phyloP scores from a whole-genome alignment of 805 yeast genomes.

The Saturnispora gosingensis region DNA sequence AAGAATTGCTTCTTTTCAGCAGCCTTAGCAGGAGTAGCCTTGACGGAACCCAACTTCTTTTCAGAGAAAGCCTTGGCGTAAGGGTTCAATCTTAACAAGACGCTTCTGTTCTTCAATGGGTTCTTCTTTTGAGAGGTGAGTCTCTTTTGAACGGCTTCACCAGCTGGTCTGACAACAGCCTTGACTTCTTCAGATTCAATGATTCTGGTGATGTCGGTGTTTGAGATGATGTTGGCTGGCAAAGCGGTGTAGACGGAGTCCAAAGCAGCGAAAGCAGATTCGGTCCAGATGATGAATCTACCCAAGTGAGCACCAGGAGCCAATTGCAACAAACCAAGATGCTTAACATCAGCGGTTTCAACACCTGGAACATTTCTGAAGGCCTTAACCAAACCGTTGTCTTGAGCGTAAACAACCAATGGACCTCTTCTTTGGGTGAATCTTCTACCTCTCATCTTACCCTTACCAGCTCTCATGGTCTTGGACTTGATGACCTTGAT shows the following conservation, averaged over 20 bases:
- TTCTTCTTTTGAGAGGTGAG: constrained; percentile 95
- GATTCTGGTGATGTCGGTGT: constrained; percentile 93
- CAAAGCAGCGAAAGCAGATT: constrained; percentile 92
- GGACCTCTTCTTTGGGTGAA: constrained; percentile 99
- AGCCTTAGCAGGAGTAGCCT: constrained; percentile 52
- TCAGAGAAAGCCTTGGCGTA: constrained; percentile 96
- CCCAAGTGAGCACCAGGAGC: constrained; percentile 99
- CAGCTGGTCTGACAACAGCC: constrained; percentile 94
- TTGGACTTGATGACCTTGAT: constrained; percentile 96
- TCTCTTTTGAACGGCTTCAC: constrained; percentile 89
- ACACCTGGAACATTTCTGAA: constrained; percentile 99
- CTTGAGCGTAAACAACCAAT: constrained; percentile 94
- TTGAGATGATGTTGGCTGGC: constrained; percentile 90
- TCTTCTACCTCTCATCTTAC: constrained; percentile 99
- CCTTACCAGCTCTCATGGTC: constrained; percentile 99
- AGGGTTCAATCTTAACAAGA: constrained; percentile 97
- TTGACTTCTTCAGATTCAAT: constrained; percentile 99
- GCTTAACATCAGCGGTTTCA: constrained; percentile 86
- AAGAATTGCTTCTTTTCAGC: constrained; percentile 64
- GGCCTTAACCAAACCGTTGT: constrained; percentile 96
- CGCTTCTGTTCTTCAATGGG: constrained; percentile 99
- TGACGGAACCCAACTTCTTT: constrained; percentile 78
- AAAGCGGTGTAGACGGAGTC: constrained; percentile 97
- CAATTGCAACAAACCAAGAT: constrained; percentile 92
- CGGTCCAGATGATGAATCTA: constrained; percentile 99